Evolutionary conservation across 257 asterid genomes (phyloP), one percentile per base, ranked within the genome.

Genomic region (Nicotiana paniculata): DNA sequence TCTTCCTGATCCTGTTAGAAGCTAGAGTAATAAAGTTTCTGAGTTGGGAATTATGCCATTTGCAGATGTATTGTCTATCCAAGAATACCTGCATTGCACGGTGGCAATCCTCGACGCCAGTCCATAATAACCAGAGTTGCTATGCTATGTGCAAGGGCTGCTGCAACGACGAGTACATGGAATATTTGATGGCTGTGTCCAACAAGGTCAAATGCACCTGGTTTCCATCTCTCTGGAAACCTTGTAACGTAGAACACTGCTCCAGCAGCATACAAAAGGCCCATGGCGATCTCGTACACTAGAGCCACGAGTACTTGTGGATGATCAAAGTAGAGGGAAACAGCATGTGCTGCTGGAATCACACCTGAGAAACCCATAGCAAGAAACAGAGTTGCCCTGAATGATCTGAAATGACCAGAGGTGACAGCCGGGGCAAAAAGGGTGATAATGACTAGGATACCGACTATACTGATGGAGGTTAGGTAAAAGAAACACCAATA

Each of bases 171-270:
- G 9, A 95, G 87, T 16, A 90, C 88, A 53, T 95, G 99, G 79
- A 95, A 95, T 57, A 95, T 92, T 88, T 95, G 99, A 86, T 95
- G 99, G 82, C 98, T 95, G n/a, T 94, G 98, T 0, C 99, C 99
- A 12, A 93, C 90, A 63, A 93, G 89, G 77, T 95, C 99, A 82
- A 95, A 95, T 2, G 86, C 83, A 16, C 99, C 99, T 1, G 99
- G 99, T 72, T 72, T 90, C 97, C 98, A 91, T 82, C 96, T 91
- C 91, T 95, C 98, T 0, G 98, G 99, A 16, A 95, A 82, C 88
- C 99, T 90, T 1, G 92, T 87, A 1, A 91, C 89, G 4, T 95
- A 96, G 83, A 96, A 88, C 6, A 80, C 88, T 0, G 96, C 95
- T 58, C 99, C 99, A 3, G 80, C 72, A 2, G 95, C 98, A 48